Evolutionary conservation across 805 yeast genomes (phyloP).

Genomic region (Ogataea nakhonphanomensis): DNA sequence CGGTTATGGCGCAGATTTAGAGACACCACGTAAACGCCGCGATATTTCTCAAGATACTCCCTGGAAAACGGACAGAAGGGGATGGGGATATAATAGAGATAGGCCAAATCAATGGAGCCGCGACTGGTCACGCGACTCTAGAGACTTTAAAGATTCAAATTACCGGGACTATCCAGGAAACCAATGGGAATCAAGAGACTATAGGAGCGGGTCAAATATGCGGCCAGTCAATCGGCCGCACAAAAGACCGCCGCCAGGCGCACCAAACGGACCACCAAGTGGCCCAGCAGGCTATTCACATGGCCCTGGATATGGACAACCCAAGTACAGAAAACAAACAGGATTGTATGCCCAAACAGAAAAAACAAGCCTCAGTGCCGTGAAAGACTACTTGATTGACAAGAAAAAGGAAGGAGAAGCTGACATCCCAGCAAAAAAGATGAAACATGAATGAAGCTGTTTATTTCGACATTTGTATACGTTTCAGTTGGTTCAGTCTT

Average conservation of each 20-base stretch:
- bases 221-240: background rate
- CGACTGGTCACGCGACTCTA: conserved; percentile 2
- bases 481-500: conserved; percentile 62
- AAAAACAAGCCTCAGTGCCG: conserved; percentile 16
- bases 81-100: conserved; percentile 3
- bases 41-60: conserved; percentile 7
- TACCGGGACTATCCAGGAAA: background rate
- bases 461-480: conserved; percentile 42
- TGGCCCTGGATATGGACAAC: background rate
- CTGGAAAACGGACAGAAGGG: conserved; percentile 5
- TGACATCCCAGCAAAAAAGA: conserved; percentile 10
- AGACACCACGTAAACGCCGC: conserved; percentile 8
- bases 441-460: conserved; percentile 8
- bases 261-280: background rate
- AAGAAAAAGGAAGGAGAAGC: conserved; percentile 15
- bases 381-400: conserved; percentile 17
- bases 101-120: background rate
- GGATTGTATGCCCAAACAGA: conserved; percentile 16
- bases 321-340: conserved; percentile 7
- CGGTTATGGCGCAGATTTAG: conserved; percentile 14
- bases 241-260: background rate
- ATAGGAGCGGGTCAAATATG: background rate
- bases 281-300: background rate
- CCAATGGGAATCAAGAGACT: conserved; percentile 1
- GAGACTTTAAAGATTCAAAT: background rate